These are phyloP conservation scores for Venturia oleaginea DNA, from an alignment of 2,329 filamentous ascomycete species.

Conservation along the genomic window DNA sequence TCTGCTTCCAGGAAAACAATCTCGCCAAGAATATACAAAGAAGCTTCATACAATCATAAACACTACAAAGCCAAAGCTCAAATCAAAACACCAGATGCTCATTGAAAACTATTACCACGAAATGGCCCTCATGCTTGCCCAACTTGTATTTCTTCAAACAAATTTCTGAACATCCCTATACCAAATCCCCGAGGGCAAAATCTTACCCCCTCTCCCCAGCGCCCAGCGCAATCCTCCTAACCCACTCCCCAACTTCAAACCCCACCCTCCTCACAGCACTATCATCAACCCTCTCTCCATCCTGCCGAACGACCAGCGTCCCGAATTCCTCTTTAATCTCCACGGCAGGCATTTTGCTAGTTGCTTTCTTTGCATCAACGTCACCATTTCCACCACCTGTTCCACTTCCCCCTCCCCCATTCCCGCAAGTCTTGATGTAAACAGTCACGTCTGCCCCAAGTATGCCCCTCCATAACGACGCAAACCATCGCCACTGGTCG, in stretches of 20 bases:
- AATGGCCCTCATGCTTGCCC: too few relatives aligned
- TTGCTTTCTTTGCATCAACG: neutral
- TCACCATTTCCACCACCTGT: neutral
- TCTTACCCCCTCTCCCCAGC: neutral
- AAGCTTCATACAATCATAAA: too few relatives aligned
- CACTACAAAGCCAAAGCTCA: too few relatives aligned
- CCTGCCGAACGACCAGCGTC: conserved; percentile 30
- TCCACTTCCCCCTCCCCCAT: conserved; percentile 18
- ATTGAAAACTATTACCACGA: too few relatives aligned
- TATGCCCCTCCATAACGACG: conserved; percentile 82
- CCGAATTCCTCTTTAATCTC: conserved; percentile 33
- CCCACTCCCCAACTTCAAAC: conserved; percentile 85
- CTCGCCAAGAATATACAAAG: too few relatives aligned
- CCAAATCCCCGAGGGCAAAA: too few relatives aligned
- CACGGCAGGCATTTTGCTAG: conserved; percentile 19
- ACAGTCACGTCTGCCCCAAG: conserved; percentile 73
- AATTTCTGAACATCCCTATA: too few relatives aligned
- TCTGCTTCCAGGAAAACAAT: too few relatives aligned
- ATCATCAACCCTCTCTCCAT: conserved; percentile 29
- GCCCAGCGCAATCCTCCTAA: conserved; percentile 26
- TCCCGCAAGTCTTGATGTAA: conserved; percentile 45
- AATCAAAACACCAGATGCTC: too few relatives aligned
- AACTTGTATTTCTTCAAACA: too few relatives aligned
- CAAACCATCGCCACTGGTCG: conserved; percentile 98
- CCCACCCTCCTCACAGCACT: conserved; percentile 60